Percentiles rank a stretch among this genome's conserved stretches.
Evolutionary conservation across 2,329 filamentous ascomycete genomes (phyloP).

Genomic region (Juglanconis oblonga): DNA sequence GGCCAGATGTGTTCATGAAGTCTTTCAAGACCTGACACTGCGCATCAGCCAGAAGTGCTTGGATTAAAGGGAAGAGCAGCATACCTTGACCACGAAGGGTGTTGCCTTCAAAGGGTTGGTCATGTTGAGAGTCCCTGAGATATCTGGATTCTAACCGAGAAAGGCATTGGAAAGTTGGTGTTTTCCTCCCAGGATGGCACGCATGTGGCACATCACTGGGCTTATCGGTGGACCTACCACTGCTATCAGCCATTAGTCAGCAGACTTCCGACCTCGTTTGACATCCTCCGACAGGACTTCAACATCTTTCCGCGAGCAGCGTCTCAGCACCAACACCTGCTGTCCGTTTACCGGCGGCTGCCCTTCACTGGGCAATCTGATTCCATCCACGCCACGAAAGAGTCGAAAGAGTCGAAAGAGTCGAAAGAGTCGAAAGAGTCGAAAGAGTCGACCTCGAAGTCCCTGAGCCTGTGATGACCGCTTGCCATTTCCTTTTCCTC

Average conservation of each 20-base stretch:
- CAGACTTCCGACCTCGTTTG: not conserved
- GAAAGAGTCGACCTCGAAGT: not conserved
- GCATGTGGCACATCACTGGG: not conserved
- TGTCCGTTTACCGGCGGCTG: not conserved
- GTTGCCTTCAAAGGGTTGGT: not conserved
- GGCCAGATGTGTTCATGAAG: conserved; percentile 79
- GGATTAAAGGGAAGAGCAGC: not conserved
- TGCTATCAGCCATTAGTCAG: not conserved
- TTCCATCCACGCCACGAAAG: not conserved
- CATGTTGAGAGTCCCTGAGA: too few species aligned
- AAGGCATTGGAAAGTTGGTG: too few species aligned
- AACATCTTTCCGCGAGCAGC: not conserved
- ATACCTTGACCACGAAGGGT: conserved; percentile 7
- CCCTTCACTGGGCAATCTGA: not conserved
- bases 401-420: too few species aligned
- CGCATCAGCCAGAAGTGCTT: conserved; percentile 1
- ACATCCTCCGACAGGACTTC: too few species aligned
- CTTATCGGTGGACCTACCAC: not conserved
- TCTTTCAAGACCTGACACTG: conserved; percentile 71
- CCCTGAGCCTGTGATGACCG: conserved; percentile 1
- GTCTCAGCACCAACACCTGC: not conserved
- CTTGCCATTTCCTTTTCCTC: not conserved
- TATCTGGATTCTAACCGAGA: not conserved
- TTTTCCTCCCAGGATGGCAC: too few species aligned
- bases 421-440: too few species aligned